phyloP scores from a whole-genome alignment of 768 basidiomycete genomes.

The Lyophyllum semitale region DNA sequence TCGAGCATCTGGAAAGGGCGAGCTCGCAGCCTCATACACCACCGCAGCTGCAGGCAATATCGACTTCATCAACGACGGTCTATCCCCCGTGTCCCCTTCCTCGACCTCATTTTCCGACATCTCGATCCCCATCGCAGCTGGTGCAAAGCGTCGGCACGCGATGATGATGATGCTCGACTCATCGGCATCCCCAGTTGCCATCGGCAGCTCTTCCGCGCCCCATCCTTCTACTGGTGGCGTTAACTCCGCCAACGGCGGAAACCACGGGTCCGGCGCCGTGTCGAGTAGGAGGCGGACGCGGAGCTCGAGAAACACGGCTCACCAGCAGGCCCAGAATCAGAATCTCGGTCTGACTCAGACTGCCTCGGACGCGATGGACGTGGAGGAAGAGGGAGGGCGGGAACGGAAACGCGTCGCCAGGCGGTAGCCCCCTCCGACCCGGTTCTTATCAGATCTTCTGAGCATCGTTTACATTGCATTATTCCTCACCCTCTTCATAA shows the following conservation, averaged over 20 bases:
- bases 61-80: conserved; percentile 23
- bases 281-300: conserved; percentile 55
- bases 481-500: not conserved
- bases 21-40: conserved; percentile 12
- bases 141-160: conserved; percentile 75
- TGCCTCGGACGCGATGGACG: conserved; percentile 61
- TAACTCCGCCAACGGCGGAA: conserved; percentile 25
- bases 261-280: conserved; percentile 17
- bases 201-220: conserved; percentile 35
- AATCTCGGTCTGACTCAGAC: conserved; percentile 37
- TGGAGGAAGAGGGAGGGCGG: conserved; percentile 72
- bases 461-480: not conserved
- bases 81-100: conserved; percentile 22
- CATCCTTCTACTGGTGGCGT: conserved; percentile 18
- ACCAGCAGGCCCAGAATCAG: conserved; percentile 38
- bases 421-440: conserved; percentile 39
- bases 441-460: not conserved
- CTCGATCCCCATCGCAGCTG: conserved; percentile 48
- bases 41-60: conserved; percentile 19
- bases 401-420: conserved; percentile 76
- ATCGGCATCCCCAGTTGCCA: conserved; percentile 37
- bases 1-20: conserved; percentile 19
- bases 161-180: conserved; percentile 79
- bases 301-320: conserved; percentile 40
- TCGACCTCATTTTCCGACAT: conserved; percentile 34